Base-by-base conservation (phyloP, 495 filamentous ascomycete genomes). In the Massariosphaeria phaeospora region DNA sequence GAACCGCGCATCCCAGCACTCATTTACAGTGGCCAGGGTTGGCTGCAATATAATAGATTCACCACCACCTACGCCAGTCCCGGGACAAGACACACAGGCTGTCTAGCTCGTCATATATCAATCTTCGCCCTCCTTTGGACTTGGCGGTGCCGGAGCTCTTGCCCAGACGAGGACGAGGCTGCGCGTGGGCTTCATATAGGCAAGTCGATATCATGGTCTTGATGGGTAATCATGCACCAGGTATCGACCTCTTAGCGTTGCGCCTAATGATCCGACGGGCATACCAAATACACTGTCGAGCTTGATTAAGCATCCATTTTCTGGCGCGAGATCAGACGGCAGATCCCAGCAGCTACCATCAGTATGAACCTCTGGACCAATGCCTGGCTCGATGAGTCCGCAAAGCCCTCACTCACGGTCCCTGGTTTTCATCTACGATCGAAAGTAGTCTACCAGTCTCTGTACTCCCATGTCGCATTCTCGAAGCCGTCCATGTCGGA, bases 1-100 rank as follows among this genome's bases (percentile, higher is more conserved):
- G n/a, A 21, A 10, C 5, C 11, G 26, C 6, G 4, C 17, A 26
- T 11, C 26, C 44, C 30, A 17, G 30, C 9, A 9, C 30, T 17
- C 17, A 48, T 48, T 48, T 48, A 48, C n/a, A n/a, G n/a, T n/a
- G n/a, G 26, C 44, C 44, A 48, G 27, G 7, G 35, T n/a, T n/a
- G n/a, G n/a, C 26, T 31, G 44, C 29, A 50, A 50, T 50, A 50
- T 50, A 50, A 26, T 39, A 36, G 11, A 39, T 27, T 34, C 31
- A 25, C 25, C 38, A 40, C 17, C 24, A 40, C n/a, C n/a, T 40
- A 3, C 12, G 6, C 38, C 15, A 40, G 38, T 40, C 38, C 38
- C 38, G 38, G 24, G 17, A 23, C 6, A 21, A 6, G 38, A 21
- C 38, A 9, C 13, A 8, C 15, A 21, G 24, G 38, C 38, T 21